Conservation (phyloP, 306 rosid genomes). For the Trifolium subterraneum region DNA sequence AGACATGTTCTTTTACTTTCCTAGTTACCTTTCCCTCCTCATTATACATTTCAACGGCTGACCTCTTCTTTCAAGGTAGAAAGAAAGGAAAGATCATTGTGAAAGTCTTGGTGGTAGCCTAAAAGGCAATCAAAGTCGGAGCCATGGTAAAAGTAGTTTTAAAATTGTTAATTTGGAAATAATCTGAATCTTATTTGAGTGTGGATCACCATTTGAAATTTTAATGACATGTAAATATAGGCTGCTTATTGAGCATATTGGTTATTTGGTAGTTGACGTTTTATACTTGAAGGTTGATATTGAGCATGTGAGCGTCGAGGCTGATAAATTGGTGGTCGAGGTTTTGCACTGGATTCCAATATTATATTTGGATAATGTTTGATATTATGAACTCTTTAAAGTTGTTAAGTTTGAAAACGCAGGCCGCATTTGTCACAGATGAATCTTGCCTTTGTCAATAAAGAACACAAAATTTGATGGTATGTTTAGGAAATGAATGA, state of each 20-base stretch:
- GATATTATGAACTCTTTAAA: no score
- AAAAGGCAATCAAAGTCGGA: neutral
- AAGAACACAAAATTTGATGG: no score
- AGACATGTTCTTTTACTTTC: neutral
- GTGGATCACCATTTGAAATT: neutral
- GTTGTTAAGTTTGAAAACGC: no score
- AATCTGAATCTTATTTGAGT: neutral
- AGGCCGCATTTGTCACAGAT: no score
- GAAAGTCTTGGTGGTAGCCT: neutral
- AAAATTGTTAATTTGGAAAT: neutral
- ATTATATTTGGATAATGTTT: no score
- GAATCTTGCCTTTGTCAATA: no score
- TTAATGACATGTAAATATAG: neutral
- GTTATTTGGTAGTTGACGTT: no score
- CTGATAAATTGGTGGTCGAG: no score
- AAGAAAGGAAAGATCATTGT: neutral
- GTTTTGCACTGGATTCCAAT: no score
- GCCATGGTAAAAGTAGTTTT: neutral
- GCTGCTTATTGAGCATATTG: neutral
- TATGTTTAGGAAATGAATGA: no score
- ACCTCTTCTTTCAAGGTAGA: neutral
- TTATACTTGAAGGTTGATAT: no score
- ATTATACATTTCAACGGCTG: neutral
- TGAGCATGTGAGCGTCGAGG: no score
- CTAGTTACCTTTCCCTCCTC: neutral